These are phyloP conservation scores for Botrytis galanthina DNA, from an alignment of 2,329 filamentous ascomycete species.

Conservation along the genomic window DNA sequence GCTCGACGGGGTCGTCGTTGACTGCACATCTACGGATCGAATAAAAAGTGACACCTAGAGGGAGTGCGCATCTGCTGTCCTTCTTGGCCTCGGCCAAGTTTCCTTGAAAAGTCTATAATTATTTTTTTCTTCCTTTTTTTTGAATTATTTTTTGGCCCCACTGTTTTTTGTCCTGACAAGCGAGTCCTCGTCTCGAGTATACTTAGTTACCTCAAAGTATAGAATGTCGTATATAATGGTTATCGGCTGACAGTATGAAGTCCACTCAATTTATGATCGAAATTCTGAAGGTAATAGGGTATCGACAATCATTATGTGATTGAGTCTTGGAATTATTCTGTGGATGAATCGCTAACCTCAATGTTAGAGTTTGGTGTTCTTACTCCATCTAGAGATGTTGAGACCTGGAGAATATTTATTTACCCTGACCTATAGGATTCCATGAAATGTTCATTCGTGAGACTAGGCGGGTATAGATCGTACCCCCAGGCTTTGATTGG, in stretches of 20 bases:
- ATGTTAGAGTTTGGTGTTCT: too few species aligned
- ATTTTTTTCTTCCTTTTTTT: not conserved
- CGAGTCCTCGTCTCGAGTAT: not conserved
- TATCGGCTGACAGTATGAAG: not conserved
- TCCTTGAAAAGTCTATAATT: not conserved
- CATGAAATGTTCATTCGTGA: too few species aligned
- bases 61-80: not conserved
- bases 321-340: not conserved
- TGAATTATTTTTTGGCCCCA: not conserved
- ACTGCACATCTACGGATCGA: not conserved
- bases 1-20: not conserved
- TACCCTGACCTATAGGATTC: too few species aligned
- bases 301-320: not conserved
- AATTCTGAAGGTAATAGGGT: accelerated
- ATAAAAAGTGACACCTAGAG: not conserved
- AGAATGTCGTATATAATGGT: not conserved
- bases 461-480: too few species aligned
- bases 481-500: too few species aligned
- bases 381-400: too few species aligned
- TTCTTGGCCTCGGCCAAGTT: not conserved
- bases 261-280: not conserved
- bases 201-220: not conserved
- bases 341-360: too few species aligned
- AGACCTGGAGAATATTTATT: too few species aligned
- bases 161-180: not conserved